Conservation (phyloP, 2,329 filamentous ascomycete genomes). For the Emericellopsis atlantica region DNA sequence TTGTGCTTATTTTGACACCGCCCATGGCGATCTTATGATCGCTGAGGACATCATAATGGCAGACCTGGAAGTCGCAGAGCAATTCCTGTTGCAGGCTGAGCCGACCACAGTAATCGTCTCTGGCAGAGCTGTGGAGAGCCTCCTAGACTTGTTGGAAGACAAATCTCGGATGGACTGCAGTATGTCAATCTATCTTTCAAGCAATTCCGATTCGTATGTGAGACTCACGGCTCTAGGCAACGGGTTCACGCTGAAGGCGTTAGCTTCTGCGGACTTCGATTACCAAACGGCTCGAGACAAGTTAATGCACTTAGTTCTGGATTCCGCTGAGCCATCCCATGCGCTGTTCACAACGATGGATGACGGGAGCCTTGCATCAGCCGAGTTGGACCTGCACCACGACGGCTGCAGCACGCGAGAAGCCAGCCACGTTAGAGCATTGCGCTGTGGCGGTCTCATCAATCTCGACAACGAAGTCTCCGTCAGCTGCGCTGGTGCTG, state of each 20-base stretch:
- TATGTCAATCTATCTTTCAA: no score
- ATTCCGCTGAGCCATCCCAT: conserved; percentile 5
- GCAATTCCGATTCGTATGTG: background rate
- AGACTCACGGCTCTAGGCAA: background rate
- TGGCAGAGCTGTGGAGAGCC: conserved; percentile 26
- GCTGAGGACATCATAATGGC: conserved; percentile 65
- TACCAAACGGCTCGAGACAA: conserved; percentile 54
- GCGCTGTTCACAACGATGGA: background rate
- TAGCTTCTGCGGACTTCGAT: conserved; percentile 61
- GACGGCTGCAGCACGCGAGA: conserved; percentile 25
- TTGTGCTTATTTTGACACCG: conserved; percentile 69
- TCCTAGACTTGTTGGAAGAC: conserved; percentile 18
- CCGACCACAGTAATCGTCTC: conserved; percentile 44
- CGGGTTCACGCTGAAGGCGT: conserved; percentile 41
- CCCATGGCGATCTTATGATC: conserved; percentile 58
- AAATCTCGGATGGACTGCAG: background rate
- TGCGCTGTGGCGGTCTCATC: conserved; percentile 58
- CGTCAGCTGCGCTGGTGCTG: conserved; percentile 77
- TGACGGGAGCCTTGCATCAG: background rate
- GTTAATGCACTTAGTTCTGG: conserved; percentile 32
- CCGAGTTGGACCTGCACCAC: conserved; percentile 17
- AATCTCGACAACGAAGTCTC: conserved; percentile 64
- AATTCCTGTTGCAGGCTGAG: conserved; percentile 38
- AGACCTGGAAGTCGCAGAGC: conserved; percentile 56
- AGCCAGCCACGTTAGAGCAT: conserved; percentile 44